phyloP scores from a whole-genome alignment of 2,329 filamentous ascomycete genomes.

The Xylaria sp. region DNA sequence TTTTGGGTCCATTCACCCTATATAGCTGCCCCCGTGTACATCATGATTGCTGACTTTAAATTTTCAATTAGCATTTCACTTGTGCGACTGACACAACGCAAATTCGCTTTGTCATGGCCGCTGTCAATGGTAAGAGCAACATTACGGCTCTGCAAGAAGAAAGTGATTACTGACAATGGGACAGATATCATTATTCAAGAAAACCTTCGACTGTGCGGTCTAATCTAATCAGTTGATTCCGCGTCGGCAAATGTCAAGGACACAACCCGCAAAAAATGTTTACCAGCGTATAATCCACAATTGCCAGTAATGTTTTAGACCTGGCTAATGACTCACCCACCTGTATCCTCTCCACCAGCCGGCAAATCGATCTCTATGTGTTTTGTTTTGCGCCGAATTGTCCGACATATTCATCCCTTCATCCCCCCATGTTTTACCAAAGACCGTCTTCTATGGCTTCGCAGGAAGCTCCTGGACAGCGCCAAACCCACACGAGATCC shows the following conservation, averaged over 20 bases:
- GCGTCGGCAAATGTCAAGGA: slow-evolving; percentile 22
- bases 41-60: slow-evolving; percentile 12
- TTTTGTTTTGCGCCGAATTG: slow-evolving; percentile 47
- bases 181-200: slow-evolving; percentile 99
- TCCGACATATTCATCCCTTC: slow-evolving; percentile 41
- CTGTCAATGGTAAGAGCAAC: slow-evolving; percentile 85
- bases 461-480: slow-evolving; percentile 41
- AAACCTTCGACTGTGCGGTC: slow-evolving; percentile 94
- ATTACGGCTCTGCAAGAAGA: neutral
- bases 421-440: slow-evolving; percentile 42
- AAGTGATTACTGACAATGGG: slow-evolving; percentile 55
- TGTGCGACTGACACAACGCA: slow-evolving; percentile 99
- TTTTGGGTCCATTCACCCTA: neutral
- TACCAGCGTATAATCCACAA: slow-evolving; percentile 42
- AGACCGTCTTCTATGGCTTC: slow-evolving; percentile 39
- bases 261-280: slow-evolving; percentile 42
- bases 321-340: slow-evolving; percentile 51
- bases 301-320: slow-evolving; percentile 49
- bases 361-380: slow-evolving; percentile 47
- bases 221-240: slow-evolving; percentile 74
- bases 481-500: slow-evolving; percentile 41
- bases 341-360: slow-evolving; percentile 45
- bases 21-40: neutral
- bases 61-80: slow-evolving; percentile 77
- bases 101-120: slow-evolving; percentile 99